phyloP scores from a whole-genome alignment of 1,284 basidiomycete species.

The Trichosporon coremiiforme region DNA sequence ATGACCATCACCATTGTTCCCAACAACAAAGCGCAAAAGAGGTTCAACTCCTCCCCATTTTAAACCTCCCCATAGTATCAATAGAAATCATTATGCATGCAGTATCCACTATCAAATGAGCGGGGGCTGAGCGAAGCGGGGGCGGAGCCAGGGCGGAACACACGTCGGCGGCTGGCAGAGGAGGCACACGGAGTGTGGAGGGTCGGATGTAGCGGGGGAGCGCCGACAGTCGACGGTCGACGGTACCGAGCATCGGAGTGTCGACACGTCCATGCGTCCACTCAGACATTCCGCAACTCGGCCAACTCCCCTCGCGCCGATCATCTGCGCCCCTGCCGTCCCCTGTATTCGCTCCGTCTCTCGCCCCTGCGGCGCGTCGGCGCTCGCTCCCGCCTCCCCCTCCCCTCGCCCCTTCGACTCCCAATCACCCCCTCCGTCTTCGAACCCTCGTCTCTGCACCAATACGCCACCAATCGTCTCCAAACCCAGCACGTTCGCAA shows the following conservation, averaged over 20 bases:
- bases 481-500: no score
- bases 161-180: no score
- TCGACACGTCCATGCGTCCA: no score
- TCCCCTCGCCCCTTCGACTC: not conserved
- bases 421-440: not conserved
- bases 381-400: not conserved
- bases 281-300: not conserved
- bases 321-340: not conserved
- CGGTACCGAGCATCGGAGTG: no score
- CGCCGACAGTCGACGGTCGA: no score
- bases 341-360: no score
- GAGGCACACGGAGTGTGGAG: not conserved
- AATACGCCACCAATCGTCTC: not conserved
- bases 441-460: not conserved
- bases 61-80: not conserved
- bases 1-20: not conserved
- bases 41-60: conserved; percentile 25
- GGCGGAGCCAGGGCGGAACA: no score
- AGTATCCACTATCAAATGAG: not conserved
- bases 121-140: not conserved
- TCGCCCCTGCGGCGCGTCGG: not conserved
- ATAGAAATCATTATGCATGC: conserved; percentile 14
- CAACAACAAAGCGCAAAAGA: conserved; percentile 11
- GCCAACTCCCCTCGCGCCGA: not conserved
- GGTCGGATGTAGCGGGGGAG: no score